Evolutionary conservation across 78 protist species (phyloP).

Genomic region (Corallochytrium limacisporum): DNA sequence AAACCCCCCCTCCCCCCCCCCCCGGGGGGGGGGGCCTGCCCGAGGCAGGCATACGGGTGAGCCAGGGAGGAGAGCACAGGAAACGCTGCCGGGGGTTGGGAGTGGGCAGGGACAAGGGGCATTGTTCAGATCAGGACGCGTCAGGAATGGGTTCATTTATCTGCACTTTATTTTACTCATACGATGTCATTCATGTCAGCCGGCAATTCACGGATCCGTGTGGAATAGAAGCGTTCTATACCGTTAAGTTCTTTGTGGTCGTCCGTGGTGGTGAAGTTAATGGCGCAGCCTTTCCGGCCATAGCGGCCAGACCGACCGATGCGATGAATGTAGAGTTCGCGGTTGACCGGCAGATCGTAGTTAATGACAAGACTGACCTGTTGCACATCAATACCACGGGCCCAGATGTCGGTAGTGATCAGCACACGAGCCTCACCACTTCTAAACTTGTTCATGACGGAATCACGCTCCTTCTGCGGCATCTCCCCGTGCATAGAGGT

Average conservation of each 20-base stretch:
- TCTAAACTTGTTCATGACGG: constrained; percentile 91
- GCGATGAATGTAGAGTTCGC: constrained; percentile 94
- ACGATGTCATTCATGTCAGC: too few species aligned
- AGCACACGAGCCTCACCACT: constrained; percentile 54
- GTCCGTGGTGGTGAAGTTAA: constrained; percentile 1
- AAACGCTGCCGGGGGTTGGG: too few species aligned
- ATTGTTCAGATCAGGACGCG: too few species aligned
- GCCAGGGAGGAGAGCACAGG: too few species aligned
- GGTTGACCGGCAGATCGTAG: constrained; percentile 91
- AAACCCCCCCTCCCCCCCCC: too few species aligned
- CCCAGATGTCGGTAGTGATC: constrained; percentile 95
- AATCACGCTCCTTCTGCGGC: constrained; percentile 87
- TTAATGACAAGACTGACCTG: constrained; percentile 94
- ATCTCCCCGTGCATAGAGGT: constrained; percentile 94
- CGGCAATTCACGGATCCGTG: constrained; percentile 1
- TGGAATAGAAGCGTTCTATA: constrained; percentile 7
- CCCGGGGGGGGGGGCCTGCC: too few species aligned
- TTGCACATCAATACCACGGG: constrained; percentile 97
- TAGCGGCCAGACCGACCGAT: constrained; percentile 12
- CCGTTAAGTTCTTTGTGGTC: neutral
- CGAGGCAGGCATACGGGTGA: too few species aligned
- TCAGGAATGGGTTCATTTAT: too few species aligned
- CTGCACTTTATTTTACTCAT: too few species aligned
- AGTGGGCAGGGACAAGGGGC: too few species aligned
- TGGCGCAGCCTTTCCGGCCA: constrained; percentile 11